Evolutionary conservation across 495 filamentous ascomycete species (phyloP).

Genomic region (Penicillium waksmanii): DNA sequence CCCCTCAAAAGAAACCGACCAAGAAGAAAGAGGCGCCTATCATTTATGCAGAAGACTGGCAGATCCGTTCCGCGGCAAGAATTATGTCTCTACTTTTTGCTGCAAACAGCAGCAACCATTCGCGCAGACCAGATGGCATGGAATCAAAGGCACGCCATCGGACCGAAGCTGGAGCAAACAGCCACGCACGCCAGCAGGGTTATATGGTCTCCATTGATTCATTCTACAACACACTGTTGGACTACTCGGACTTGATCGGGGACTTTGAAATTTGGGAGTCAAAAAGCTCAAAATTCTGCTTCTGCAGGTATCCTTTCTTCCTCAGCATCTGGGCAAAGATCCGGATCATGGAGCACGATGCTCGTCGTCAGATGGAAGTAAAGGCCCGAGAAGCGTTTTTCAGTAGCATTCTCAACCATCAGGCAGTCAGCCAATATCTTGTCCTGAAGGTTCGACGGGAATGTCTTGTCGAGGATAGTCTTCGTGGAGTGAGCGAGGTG

Average conservation of each 20-base stretch:
- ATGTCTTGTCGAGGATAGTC: slow-evolving; percentile 88
- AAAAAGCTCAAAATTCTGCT: slow-evolving; percentile 74
- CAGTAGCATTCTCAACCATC: slow-evolving; percentile 76
- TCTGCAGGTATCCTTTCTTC: slow-evolving; percentile 95
- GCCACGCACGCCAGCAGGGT: slow-evolving; percentile 55
- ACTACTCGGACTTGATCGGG: slow-evolving; percentile 81
- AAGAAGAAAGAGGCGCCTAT: slow-evolving; percentile 54
- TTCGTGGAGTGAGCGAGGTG: slow-evolving; percentile 84
- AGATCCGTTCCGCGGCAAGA: slow-evolving; percentile 79
- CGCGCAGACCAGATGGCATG: slow-evolving; percentile 35
- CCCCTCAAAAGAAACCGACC: slow-evolving; percentile 46
- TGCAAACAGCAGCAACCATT: slow-evolving; percentile 68
- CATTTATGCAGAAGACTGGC: slow-evolving; percentile 86
- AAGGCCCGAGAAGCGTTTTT: slow-evolving; percentile 93
- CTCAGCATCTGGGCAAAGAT: slow-evolving; percentile 94
- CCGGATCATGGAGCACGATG: slow-evolving; percentile 88
- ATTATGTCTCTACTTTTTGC: slow-evolving; percentile 83
- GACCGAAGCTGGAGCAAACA: slow-evolving; percentile 32
- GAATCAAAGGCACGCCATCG: slow-evolving; percentile 20
- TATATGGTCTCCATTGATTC: slow-evolving; percentile 76
- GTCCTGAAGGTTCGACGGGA: slow-evolving; percentile 79
- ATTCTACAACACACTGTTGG: slow-evolving; percentile 86
- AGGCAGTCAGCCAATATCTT: slow-evolving; percentile 78
- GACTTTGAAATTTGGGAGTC: slow-evolving; percentile 93
- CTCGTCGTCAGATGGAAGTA: slow-evolving; percentile 87